Base-by-base conservation (phyloP, 345 rosid genomes). In the Eutrema heterophyllum region DNA sequence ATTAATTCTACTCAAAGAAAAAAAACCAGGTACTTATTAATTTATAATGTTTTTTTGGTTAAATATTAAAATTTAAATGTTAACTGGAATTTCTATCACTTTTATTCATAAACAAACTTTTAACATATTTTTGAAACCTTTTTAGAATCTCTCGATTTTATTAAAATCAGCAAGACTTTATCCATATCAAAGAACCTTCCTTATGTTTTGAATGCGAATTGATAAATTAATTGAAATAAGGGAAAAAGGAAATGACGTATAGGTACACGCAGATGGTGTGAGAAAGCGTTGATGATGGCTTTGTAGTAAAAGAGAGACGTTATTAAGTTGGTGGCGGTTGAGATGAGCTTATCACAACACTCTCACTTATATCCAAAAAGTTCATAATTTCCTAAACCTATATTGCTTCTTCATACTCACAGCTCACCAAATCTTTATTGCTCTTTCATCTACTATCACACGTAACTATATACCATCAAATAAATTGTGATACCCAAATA, bases 251-350 rank as follows among this genome's bases (percentile, higher is more conserved):
- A 67, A 60, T 9, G 62, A 69, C 35, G 29, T 44, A 21, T 21
- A 60, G 32, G n/a, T 6, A 4, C 80, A 76, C 44, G 52, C 59
- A 49, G 3, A 63, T 7, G 11, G 36, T 70, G 70, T 76, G 80
- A 76, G 15, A 33, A 61, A 60, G 56, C 49, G 74, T 52, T 68
- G 63, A 30, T 30, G 49, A 35, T 38, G 61, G 61, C 9, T 66
- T 74, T 66, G 36, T 65, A 50, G 68, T 49, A 36, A 76, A 76
- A 63, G 62, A 24, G 13, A 54, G 52, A 46, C 46, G 70, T 63
- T 32, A 55, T 64, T 29, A 54, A 64, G 75, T 70, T 5, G 80
- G 58, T 70, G 80, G 80, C 55, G 3, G 80, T 69, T 76, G 80
- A 70, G 75, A 70, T 57, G 48, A 61, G 43, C 33, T 38, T 39